phyloP scores from a whole-genome alignment of 2,329 filamentous ascomycete genomes.

The Clonostachys solani region DNA sequence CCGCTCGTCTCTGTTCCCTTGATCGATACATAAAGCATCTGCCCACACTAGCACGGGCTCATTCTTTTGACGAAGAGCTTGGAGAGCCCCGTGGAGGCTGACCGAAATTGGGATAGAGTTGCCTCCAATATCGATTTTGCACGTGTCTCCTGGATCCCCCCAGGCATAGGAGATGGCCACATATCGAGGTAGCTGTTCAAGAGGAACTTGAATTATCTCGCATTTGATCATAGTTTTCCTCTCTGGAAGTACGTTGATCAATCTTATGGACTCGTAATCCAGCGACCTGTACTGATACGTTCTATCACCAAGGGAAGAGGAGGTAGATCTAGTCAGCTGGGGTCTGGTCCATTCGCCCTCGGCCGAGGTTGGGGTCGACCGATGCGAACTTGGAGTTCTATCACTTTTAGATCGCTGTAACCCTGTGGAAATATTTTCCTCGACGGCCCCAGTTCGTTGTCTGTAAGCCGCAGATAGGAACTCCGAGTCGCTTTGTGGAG shows the following conservation, averaged over 20 bases:
- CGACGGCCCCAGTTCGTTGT: no score
- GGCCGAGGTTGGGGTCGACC: no score
- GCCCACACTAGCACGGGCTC: no score
- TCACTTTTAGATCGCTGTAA: no score
- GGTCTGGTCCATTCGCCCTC: no score
- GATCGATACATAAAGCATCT: background rate
- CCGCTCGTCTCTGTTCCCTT: background rate
- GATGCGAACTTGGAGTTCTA: no score
- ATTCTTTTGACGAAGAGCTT: no score
- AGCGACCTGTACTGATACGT: background rate
- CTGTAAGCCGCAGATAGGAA: no score
- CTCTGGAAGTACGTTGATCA: background rate
- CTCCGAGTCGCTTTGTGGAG: no score
- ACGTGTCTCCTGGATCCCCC: background rate
- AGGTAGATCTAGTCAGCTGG: background rate
- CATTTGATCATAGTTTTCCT: background rate
- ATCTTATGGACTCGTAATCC: background rate
- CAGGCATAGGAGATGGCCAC: background rate
- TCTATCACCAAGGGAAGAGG: background rate
- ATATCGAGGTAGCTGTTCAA: background rate
- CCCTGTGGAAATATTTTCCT: no score
- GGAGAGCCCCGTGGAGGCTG: background rate
- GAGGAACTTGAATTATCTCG: background rate
- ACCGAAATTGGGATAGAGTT: background rate
- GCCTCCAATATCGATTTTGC: background rate